phyloP scores from a whole-genome alignment of 768 basidiomycete species.

The Arthromyces matolae region DNA sequence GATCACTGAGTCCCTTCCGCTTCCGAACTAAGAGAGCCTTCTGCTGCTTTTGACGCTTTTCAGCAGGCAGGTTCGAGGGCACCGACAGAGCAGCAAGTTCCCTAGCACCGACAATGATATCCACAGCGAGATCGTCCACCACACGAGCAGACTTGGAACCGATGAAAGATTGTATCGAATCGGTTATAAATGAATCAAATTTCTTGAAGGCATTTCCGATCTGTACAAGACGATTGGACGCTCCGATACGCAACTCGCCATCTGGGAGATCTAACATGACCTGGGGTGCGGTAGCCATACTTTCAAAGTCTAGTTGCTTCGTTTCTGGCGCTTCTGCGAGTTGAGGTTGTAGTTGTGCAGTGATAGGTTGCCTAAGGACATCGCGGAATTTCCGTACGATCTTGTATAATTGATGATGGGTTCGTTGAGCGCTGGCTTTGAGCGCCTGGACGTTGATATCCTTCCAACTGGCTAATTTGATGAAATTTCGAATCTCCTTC shows the following conservation, averaged over 20 bases:
- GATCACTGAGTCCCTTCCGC: slow-evolving; percentile 85
- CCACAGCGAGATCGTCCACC: slow-evolving; percentile 54
- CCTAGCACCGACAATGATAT: slow-evolving; percentile 61
- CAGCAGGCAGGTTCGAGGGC: slow-evolving; percentile 38
- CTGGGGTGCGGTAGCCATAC: background rate
- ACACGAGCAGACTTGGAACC: slow-evolving; percentile 32
- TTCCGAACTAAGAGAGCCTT: slow-evolving; percentile 81
- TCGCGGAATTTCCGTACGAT: slow-evolving; percentile 90
- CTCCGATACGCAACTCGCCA: slow-evolving; percentile 5
- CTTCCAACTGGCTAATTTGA: slow-evolving; percentile 98
- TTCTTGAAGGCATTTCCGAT: slow-evolving; percentile 47
- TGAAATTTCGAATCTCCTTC: slow-evolving; percentile 76
- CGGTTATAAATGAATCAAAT: slow-evolving; percentile 43
- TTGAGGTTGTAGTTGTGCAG: slow-evolving; percentile 34
- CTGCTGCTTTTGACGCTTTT: slow-evolving; percentile 55
- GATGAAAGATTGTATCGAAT: slow-evolving; percentile 41
- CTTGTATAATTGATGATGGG: slow-evolving; percentile 90
- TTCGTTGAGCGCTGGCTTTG: slow-evolving; percentile 84
- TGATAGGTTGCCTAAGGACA: slow-evolving; percentile 70
- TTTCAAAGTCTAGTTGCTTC: slow-evolving; percentile 11
- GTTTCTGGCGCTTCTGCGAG: slow-evolving; percentile 36
- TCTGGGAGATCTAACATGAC: slow-evolving; percentile 13
- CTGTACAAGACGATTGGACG: slow-evolving; percentile 41
- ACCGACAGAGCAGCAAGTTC: slow-evolving; percentile 48
- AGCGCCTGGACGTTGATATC: slow-evolving; percentile 94